phyloP scores from a whole-genome alignment of 1,284 basidiomycete species.

The Pseudozyma tsukubaensis region DNA sequence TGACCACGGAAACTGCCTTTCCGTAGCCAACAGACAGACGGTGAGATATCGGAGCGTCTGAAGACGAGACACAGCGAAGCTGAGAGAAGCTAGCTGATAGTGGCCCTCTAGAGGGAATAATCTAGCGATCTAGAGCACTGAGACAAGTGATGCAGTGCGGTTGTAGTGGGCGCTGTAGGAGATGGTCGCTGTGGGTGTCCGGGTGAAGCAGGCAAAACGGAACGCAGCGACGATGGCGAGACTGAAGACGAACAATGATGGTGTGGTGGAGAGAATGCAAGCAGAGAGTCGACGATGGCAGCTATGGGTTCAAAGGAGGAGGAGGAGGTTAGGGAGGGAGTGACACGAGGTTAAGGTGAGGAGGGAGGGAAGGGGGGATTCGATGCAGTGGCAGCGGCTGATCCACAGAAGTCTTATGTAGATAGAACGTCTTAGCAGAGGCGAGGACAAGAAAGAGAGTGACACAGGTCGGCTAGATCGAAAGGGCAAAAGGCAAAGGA shows the following conservation, averaged over 20 bases:
- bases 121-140: too few relatives aligned
- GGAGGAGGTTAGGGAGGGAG: background rate
- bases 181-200: too few relatives aligned
- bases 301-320: background rate
- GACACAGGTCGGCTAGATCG: background rate
- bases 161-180: too few relatives aligned
- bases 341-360: background rate
- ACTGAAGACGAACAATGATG: background rate
- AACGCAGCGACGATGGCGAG: too few relatives aligned
- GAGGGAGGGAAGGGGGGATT: background rate
- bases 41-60: background rate
- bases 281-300: background rate
- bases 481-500: too few relatives aligned
- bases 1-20: slow-evolving; percentile 2
- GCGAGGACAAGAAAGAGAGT: background rate
- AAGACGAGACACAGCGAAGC: background rate
- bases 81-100: background rate
- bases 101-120: too few relatives aligned
- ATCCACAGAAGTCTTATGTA: slow-evolving; percentile 4
- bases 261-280: background rate
- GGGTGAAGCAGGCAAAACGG: too few relatives aligned
- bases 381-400: background rate
- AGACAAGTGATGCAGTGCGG: too few relatives aligned
- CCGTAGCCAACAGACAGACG: slow-evolving; percentile 3
- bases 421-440: too few relatives aligned